These are phyloP conservation scores for Tylopilus sp. DNA, from an alignment of 1,284 basidiomycete species.

Conservation along the genomic window DNA sequence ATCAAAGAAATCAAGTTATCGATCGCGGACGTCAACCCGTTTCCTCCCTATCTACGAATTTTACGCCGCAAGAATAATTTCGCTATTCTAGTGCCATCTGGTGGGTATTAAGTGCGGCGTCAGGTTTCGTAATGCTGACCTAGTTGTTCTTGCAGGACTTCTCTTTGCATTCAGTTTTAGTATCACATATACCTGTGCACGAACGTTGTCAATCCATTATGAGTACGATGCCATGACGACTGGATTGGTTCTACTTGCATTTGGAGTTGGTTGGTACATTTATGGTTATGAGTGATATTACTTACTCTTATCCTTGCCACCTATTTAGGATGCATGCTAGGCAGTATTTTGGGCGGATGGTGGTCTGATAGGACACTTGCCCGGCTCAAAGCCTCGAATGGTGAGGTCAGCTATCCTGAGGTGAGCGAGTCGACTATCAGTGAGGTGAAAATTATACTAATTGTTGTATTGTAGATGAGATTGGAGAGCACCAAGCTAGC, in stretches of 20 bases:
- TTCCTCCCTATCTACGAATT: conserved; percentile 19
- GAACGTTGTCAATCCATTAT: conserved; percentile 67
- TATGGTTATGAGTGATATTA: not conserved
- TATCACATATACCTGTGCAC: conserved; percentile 68
- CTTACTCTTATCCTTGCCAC: not conserved
- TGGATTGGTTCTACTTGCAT: conserved; percentile 77
- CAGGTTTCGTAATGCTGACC: conserved; percentile 53
- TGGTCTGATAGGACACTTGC: conserved; percentile 71
- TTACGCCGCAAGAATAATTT: conserved; percentile 21
- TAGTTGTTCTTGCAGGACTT: conserved; percentile 51
- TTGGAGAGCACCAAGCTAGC: conserved; percentile 63
- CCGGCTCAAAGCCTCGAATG: conserved; percentile 59
- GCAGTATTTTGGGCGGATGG: conserved; percentile 74
- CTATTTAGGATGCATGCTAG: conserved; percentile 56
- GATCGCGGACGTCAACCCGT: conserved; percentile 24
- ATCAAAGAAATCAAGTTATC: conserved; percentile 38
- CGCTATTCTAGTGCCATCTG: conserved; percentile 21
- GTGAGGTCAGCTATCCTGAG: conserved; percentile 66
- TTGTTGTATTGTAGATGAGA: conserved; percentile 56
- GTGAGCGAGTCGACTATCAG: conserved; percentile 35
- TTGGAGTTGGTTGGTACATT: conserved; percentile 57
- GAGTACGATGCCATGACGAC: conserved; percentile 69
- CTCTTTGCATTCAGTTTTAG: conserved; percentile 72
- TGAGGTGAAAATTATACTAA: not conserved
- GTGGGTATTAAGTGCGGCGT: conserved; percentile 6